phyloP scores from a whole-genome alignment of 2,329 filamentous ascomycete genomes.

The Clonostachys rosea region DNA sequence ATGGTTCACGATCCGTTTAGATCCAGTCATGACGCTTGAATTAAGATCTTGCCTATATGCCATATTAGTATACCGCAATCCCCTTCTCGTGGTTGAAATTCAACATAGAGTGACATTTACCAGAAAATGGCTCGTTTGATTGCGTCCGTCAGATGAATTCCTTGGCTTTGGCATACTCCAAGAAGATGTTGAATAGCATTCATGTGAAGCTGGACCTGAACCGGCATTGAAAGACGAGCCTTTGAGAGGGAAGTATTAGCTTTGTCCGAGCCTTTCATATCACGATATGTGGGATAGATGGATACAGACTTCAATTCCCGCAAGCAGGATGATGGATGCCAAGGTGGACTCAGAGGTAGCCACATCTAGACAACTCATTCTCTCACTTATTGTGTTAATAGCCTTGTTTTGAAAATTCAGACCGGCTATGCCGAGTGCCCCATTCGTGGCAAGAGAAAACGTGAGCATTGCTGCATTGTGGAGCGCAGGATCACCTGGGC shows the following conservation, averaged over 20 bases:
- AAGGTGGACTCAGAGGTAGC: conserved; percentile 27
- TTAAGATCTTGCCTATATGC: conserved; percentile 35
- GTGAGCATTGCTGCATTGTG: conserved; percentile 28
- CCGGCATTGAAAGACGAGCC: conserved; percentile 26
- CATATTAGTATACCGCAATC: background rate
- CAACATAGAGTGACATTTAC: conserved; percentile 12
- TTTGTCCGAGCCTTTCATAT: background rate
- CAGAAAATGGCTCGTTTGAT: conserved; percentile 41
- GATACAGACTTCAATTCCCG: conserved; percentile 30
- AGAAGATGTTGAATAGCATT: conserved; percentile 27
- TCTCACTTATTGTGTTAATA: conserved; percentile 22
- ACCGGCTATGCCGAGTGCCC: conserved; percentile 19
- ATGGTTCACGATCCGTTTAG: conserved; percentile 29
- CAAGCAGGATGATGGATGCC: conserved; percentile 33
- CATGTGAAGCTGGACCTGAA: conserved; percentile 35
- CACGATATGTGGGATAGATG: background rate
- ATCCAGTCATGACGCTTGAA: conserved; percentile 28
- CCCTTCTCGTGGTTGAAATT: conserved; percentile 3
- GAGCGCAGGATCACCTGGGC: conserved; percentile 13
- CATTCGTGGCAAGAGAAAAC: conserved; percentile 27
- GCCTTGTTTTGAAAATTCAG: conserved; percentile 26
- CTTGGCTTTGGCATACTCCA: conserved; percentile 15
- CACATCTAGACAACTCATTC: conserved; percentile 16
- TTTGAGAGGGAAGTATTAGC: conserved; percentile 6
- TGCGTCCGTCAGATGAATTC: conserved; percentile 21